These are phyloP conservation scores for Pancytospora philotis DNA, from an alignment of 371 early-diverging fungal genomes.

Conservation along the genomic window DNA sequence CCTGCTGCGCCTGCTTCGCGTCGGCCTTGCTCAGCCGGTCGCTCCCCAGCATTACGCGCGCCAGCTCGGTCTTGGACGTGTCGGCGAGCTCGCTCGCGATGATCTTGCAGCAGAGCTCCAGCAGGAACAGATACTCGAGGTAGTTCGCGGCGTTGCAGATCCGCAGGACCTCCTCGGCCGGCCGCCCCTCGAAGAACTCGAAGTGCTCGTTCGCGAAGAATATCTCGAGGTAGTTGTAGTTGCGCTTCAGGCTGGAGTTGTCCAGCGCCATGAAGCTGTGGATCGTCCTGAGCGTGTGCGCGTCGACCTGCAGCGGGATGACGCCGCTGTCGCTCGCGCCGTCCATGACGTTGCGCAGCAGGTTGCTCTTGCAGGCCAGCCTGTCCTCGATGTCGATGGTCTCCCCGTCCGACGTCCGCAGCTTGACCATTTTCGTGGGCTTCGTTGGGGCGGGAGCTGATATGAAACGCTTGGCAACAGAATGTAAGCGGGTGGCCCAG, in stretches of 20 bases:
- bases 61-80: neutral
- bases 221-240: constrained; percentile 38
- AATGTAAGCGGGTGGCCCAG: too few species aligned
- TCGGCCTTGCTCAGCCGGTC: neutral
- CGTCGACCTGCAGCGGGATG: constrained; percentile 3
- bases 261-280: constrained; percentile 31
- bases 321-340: neutral
- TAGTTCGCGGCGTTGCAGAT: constrained; percentile 53
- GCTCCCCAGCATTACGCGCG: neutral
- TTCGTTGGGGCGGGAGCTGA: too few species aligned
- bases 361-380: constrained; percentile 11
- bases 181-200: constrained; percentile 32
- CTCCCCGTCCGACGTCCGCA: constrained; percentile 21
- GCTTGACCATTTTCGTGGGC: constrained; percentile 7
- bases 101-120: constrained; percentile 56
- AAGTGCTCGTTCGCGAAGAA: constrained; percentile 22
- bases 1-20: neutral
- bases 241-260: neutral
- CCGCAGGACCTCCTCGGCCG: constrained; percentile 33
- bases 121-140: constrained; percentile 48
- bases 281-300: constrained; percentile 6
- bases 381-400: constrained; percentile 10
- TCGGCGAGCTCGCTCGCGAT: constrained; percentile 20
- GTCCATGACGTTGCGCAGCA: constrained; percentile 8
- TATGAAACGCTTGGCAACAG: too few species aligned